Evolutionary conservation across 441 rosid genomes (phyloP).

Genomic region (Euphorbia schlechtendalii): DNA sequence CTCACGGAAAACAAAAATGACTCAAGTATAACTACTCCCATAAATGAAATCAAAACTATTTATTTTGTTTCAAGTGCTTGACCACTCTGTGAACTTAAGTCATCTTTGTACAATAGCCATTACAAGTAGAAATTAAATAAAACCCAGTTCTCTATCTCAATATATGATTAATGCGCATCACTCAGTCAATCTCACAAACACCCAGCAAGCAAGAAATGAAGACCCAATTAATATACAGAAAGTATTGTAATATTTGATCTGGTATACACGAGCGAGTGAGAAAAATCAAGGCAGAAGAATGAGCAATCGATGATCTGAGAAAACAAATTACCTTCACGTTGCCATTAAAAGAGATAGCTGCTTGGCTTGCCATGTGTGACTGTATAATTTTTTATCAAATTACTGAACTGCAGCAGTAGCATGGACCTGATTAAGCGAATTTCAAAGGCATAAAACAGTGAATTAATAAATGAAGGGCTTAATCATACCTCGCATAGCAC

Average conservation of each 20-base stretch:
- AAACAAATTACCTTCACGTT: neutral
- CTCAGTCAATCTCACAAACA: slow-evolving; percentile 31
- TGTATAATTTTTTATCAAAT: too few species aligned
- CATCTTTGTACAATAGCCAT: too few species aligned
- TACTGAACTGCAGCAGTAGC: too few species aligned
- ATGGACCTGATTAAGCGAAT: too few species aligned
- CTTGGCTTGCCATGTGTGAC: too few species aligned
- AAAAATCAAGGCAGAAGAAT: neutral
- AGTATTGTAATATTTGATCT: neutral
- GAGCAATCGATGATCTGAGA: neutral
- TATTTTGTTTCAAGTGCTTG: neutral
- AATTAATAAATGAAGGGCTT: too few species aligned
- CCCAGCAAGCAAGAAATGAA: slow-evolving; percentile 15
- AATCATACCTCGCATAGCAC: too few species aligned
- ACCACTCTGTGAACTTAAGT: neutral
- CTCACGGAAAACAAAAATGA: neutral
- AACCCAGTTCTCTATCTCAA: neutral
- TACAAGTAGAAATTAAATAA: too few species aligned
- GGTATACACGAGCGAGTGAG: neutral
- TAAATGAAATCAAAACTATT: neutral
- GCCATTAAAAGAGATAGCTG: too few species aligned
- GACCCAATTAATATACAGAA: neutral
- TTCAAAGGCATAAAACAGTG: too few species aligned
- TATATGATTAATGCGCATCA: neutral
- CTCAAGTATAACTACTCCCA: neutral